Percentiles rank a stretch among this genome's conserved stretches.
phyloP scores from a whole-genome alignment of 495 filamentous ascomycete genomes.

The Achaetomiella virescens region DNA sequence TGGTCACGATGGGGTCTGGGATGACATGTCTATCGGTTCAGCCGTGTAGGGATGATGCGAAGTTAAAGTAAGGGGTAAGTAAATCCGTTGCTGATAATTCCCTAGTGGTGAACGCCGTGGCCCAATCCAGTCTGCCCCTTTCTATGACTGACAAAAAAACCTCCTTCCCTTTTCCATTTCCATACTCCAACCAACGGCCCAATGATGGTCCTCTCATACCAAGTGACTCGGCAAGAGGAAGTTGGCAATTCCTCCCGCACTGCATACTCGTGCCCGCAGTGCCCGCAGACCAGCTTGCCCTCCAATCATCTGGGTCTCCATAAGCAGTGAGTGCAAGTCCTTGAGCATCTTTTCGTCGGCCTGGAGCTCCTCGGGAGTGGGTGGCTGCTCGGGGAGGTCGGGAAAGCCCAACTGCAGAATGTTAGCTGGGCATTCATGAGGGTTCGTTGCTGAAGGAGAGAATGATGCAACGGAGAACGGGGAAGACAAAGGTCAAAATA shows the following conservation, averaged over 20 bases:
- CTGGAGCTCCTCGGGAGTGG: slow-evolving; percentile 53
- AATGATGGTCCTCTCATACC: slow-evolving; percentile 40
- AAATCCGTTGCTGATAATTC: neutral
- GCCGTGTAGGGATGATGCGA: too few species aligned
- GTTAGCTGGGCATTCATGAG: neutral
- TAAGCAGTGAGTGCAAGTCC: slow-evolving; percentile 73
- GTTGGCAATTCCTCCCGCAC: slow-evolving; percentile 92
- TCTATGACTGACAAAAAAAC: neutral
- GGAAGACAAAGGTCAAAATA: slow-evolving; percentile 1
- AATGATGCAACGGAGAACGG: neutral
- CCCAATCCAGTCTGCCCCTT: neutral
- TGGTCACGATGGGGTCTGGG: neutral
- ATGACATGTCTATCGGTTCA: neutral
- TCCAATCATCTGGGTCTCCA: slow-evolving; percentile 86
- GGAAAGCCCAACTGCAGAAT: slow-evolving; percentile 71
- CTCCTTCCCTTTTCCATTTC: neutral
- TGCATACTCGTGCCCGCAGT: slow-evolving; percentile 87
- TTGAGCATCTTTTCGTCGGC: slow-evolving; percentile 58
- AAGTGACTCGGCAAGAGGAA: slow-evolving; percentile 91
- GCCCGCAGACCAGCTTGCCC: slow-evolving; percentile 83
- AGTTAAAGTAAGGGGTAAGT: neutral
- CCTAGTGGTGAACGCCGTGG: slow-evolving; percentile 4
- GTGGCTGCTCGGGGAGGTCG: slow-evolving; percentile 55
- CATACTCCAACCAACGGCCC: neutral
- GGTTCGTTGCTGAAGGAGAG: neutral